Evolutionary conservation across 2,329 filamentous ascomycete genomes (phyloP).

Genomic region (Beauveria scarabaeidicola): DNA sequence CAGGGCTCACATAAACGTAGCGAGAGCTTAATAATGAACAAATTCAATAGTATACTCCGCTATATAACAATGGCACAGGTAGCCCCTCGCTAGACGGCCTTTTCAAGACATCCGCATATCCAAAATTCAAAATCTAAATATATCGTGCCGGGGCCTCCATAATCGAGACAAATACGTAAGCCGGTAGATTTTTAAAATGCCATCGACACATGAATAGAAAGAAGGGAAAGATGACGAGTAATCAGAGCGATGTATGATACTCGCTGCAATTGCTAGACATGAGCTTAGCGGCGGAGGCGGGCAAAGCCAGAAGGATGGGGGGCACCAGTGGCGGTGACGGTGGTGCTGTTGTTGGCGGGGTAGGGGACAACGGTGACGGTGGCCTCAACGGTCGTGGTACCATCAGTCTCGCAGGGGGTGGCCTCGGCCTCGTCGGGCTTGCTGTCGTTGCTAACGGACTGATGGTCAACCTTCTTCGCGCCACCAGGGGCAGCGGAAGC

Average conservation of each 20-base stretch:
- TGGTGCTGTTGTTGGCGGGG: conserved; percentile 30
- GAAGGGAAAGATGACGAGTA: neutral
- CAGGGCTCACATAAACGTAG: neutral
- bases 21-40: neutral
- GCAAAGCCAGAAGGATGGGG: conserved; percentile 28
- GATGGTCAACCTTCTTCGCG: neutral
- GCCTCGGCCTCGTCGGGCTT: conserved; percentile 17
- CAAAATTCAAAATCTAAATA: neutral
- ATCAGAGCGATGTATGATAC: neutral
- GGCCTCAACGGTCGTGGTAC: conserved; percentile 21
- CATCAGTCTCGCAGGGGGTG: conserved; percentile 15
- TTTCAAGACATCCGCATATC: neutral
- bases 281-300: conserved; percentile 22
- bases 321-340: conserved; percentile 24
- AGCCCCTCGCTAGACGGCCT: conserved; percentile 7
- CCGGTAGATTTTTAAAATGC: neutral
- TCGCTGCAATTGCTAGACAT: conserved; percentile 13
- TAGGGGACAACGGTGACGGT: conserved; percentile 33
- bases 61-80: conserved; percentile 6
- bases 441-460: conserved; percentile 13
- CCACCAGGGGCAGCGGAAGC: neutral
- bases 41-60: conserved; percentile 3
- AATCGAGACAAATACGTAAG: neutral
- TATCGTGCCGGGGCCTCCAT: neutral
- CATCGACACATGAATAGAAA: conserved; percentile 1